Base-by-base conservation (phyloP, 345 rosid species). In the Geranium rotundifolium region DNA sequence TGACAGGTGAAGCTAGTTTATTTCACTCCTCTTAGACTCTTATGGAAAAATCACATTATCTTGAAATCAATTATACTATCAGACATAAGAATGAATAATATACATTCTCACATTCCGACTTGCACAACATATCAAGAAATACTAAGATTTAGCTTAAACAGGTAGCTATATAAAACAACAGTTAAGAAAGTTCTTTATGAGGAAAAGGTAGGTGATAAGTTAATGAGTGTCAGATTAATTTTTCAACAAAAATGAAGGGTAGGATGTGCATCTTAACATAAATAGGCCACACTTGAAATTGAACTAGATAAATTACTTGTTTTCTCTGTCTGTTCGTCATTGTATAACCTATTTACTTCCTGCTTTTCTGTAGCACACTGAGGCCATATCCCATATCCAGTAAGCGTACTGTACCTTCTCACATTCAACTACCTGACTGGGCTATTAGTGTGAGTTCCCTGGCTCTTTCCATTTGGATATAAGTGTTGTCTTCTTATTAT, bases 331-430 rank as follows among this genome's bases (percentile, higher is more conserved):
- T 37, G 16, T 34, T 55, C 54, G 31, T 57, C 58, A 14, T 49
- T 19, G 58, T 41, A 66, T 54, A 27, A 19, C 50, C 60, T 63
- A 57, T 41, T 67, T 49, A 64, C 65, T 17, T 52, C 64, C 20
- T 54, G 29, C 65, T 61, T 9, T 57, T 79, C 59, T 66, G 61
- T 80, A 93, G 99, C 69, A 63, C 79, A 0, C 75, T 90, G 58
- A 86, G 87, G 75, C 99, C 95, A 49, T 88, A 75, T 79, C 99
- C 85, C 18, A 84, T 90, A 65, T 93, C 95, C 61, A 62, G 77
- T 54, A 76, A 65, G 67, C 89, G 81, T 63, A 15, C 54, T 56
- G 84, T 90, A 62, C 97, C 97, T 72, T 74, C 77, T 63, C 81
- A 73, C 64, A 77, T 93, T 54, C 85, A 83, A 4, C 74, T 62